phyloP scores from a whole-genome alignment of 345 rosid genomes.

The Rhizophora mangle region DNA sequence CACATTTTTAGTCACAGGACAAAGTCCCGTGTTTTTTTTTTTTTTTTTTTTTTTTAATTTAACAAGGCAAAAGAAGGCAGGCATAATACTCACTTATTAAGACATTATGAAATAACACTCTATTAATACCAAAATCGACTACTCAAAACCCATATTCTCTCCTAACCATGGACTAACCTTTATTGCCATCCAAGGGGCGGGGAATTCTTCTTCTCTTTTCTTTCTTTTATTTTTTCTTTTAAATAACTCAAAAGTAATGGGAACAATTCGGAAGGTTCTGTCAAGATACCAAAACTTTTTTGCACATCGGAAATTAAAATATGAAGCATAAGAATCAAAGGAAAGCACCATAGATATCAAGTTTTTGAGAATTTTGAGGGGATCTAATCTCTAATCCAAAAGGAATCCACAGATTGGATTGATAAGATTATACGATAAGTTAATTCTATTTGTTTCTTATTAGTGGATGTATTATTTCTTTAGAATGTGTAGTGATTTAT shows the following conservation, averaged over 20 bases:
- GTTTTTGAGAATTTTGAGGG: background rate
- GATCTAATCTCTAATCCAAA: slow-evolving; percentile 32
- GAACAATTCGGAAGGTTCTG: slow-evolving; percentile 29
- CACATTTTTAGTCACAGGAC: too few species aligned
- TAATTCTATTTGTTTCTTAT: background rate
- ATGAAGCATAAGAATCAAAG: slow-evolving; percentile 8
- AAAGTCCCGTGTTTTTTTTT: too few species aligned
- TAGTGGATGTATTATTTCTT: too few species aligned
- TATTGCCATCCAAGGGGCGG: slow-evolving; percentile 7
- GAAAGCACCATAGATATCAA: background rate
- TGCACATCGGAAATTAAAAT: background rate
- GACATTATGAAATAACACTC: too few species aligned
- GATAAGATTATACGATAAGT: slow-evolving; percentile 14
- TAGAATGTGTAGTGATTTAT: too few species aligned
- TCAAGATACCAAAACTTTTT: slow-evolving; percentile 19
- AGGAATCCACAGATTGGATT: slow-evolving; percentile 25
- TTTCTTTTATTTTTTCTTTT: slow-evolving; percentile 3
- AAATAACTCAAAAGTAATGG: slow-evolving; percentile 12
- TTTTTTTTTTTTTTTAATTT: too few species aligned
- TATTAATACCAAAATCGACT: too few species aligned
- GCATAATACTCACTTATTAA: too few species aligned
- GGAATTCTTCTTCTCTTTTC: background rate
- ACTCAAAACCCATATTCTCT: too few species aligned
- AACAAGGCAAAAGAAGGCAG: too few species aligned
- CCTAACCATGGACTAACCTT: background rate